Conservation (phyloP, 768 basidiomycete species). For the Royoungia palumana region DNA sequence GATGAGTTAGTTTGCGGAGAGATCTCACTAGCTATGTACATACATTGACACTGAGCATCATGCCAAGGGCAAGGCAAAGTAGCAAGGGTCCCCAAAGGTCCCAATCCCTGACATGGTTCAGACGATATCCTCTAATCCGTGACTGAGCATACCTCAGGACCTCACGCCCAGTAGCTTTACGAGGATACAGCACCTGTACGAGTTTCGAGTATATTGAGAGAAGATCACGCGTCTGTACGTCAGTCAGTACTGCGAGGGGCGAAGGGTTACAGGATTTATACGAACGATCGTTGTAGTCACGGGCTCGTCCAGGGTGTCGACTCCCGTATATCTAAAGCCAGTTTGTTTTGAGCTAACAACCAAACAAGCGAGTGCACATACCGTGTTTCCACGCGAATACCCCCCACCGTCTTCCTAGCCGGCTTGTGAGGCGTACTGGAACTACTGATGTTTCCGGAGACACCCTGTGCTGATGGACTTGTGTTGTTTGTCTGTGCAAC, state of each 20-base stretch:
- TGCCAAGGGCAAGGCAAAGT: constrained; percentile 72
- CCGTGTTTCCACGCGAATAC: constrained; percentile 87
- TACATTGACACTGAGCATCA: constrained; percentile 85
- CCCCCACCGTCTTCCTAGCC: constrained; percentile 70
- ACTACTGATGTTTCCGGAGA: constrained; percentile 75
- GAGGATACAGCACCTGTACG: constrained; percentile 90
- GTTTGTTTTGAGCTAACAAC: neutral
- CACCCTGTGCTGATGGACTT: constrained; percentile 31
- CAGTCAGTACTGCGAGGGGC: constrained; percentile 8
- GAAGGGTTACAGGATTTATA: constrained; percentile 8
- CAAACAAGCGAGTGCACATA: constrained; percentile 30
- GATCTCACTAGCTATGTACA: constrained; percentile 16
- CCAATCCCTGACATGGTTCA: constrained; percentile 71
- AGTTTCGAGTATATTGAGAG: constrained; percentile 90
- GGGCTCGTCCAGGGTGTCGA: constrained; percentile 91
- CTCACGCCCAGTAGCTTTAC: constrained; percentile 69
- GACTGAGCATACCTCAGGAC: constrained; percentile 59
- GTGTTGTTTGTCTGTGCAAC: constrained; percentile 41
- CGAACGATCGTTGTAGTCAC: constrained; percentile 84
- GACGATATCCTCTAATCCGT: neutral
- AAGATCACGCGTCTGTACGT: constrained; percentile 74
- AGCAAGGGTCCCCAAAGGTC: constrained; percentile 96
- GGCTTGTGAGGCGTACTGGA: constrained; percentile 40
- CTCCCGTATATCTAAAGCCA: constrained; percentile 58
- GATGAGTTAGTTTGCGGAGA: neutral